Evolutionary conservation across 495 filamentous ascomycete genomes (phyloP).

Genomic region (Penicillium macrosclerotiorum): DNA sequence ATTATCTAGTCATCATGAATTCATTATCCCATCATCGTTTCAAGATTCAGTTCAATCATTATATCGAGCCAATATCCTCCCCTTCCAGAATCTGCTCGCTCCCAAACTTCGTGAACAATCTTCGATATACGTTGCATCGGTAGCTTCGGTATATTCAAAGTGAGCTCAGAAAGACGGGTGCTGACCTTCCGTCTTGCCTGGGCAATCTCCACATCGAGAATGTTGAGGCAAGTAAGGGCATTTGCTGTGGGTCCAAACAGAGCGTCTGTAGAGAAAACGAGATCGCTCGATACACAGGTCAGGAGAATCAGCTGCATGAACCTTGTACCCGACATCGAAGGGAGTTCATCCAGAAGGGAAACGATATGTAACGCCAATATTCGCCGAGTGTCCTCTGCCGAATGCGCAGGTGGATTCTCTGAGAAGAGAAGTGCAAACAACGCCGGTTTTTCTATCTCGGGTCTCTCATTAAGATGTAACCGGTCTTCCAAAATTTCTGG

Average conservation of each 20-base stretch:
- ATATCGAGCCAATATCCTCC: conserved; percentile 23
- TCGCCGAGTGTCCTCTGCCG: conserved; percentile 15
- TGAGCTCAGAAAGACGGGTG: conserved; percentile 22
- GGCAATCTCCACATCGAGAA: conserved; percentile 26
- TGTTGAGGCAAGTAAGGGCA: conserved; percentile 20
- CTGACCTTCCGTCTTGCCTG: conserved; percentile 25
- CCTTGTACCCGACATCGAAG: conserved; percentile 22
- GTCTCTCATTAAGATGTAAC: conserved; percentile 6
- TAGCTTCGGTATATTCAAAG: conserved; percentile 23
- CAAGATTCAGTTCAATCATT: conserved; percentile 25
- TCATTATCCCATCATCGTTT: conserved; percentile 26
- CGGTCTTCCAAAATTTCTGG: conserved; percentile 22
- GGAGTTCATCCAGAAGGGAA: conserved; percentile 24
- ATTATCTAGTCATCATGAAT: not conserved
- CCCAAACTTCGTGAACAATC: conserved; percentile 24
- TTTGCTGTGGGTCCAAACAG: conserved; percentile 17
- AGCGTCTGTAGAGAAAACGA: conserved; percentile 22
- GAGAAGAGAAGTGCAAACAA: conserved; percentile 19
- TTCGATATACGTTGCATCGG: conserved; percentile 22
- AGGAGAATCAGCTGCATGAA: conserved; percentile 24
- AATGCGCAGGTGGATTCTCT: conserved; percentile 1
- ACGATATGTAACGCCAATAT: conserved; percentile 23
- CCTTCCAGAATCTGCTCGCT: conserved; percentile 19
- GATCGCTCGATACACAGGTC: conserved; percentile 25
- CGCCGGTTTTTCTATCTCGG: conserved; percentile 11